These are phyloP conservation scores for Chrysoporthe deuterocubensis DNA, from an alignment of 2,329 filamentous ascomycete genomes.

Conservation along the genomic window DNA sequence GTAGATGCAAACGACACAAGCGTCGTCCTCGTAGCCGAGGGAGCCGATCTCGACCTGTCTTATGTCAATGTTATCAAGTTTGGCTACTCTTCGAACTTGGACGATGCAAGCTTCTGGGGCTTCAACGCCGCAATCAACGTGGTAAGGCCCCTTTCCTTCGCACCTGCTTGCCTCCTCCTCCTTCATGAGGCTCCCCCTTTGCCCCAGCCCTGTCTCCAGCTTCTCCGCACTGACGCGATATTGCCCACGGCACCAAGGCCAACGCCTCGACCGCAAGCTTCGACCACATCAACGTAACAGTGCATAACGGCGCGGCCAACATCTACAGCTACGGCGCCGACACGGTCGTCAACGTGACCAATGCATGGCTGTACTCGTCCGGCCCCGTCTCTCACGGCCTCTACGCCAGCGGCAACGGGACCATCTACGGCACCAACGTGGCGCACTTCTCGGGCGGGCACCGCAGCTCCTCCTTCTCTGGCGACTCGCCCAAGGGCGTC, in stretches of 20 bases:
- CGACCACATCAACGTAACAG: constrained; percentile 38
- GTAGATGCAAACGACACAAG: constrained; percentile 31
- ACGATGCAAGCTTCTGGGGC: constrained; percentile 30
- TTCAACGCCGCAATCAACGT: constrained; percentile 39
- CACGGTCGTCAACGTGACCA: constrained; percentile 34
- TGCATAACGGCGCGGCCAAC: constrained; percentile 41
- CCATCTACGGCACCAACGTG: constrained; percentile 34
- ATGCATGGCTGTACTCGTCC: constrained; percentile 38
- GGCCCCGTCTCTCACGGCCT: constrained; percentile 39
- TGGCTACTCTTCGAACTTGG: constrained; percentile 37
- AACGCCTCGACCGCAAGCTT: constrained; percentile 22
- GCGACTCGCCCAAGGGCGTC: constrained; percentile 37
- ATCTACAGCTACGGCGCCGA: constrained; percentile 38
- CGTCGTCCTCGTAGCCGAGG: constrained; percentile 30
- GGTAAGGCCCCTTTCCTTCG: constrained; percentile 31
- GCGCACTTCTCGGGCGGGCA: constrained; percentile 38
- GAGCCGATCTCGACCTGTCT: constrained; percentile 33
- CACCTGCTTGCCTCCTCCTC: constrained; percentile 29
- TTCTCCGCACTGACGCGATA: neutral
- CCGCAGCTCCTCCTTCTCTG: constrained; percentile 39
- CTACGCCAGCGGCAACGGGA: constrained; percentile 40
- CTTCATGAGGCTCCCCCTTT: neutral
- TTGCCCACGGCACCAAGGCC: neutral
- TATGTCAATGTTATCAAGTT: constrained; percentile 36
- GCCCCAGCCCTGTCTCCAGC: neutral